Evolutionary conservation across 2,329 filamentous ascomycete species (phyloP).

Genomic region (Mycocentrospora acerina): DNA sequence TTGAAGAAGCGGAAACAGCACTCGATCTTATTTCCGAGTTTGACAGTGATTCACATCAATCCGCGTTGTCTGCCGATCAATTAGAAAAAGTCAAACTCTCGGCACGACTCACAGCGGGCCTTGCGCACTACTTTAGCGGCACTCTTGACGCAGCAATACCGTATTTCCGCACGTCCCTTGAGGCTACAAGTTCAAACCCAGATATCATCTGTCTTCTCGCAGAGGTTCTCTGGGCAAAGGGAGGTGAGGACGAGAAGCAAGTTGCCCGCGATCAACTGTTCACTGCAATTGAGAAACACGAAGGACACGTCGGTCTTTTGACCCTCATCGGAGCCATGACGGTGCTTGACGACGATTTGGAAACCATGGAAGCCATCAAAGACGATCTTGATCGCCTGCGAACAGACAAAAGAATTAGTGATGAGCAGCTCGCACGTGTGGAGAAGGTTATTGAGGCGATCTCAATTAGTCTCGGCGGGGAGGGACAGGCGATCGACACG

Average conservation of each 20-base stretch:
- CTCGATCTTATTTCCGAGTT: constrained; percentile 76
- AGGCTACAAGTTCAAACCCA: constrained; percentile 73
- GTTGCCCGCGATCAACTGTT: constrained; percentile 80
- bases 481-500: constrained; percentile 60
- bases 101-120: constrained; percentile 79
- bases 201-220: constrained; percentile 86
- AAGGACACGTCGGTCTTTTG: constrained; percentile 76
- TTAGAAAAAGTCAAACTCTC: constrained; percentile 75
- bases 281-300: constrained; percentile 70
- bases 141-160: constrained; percentile 69
- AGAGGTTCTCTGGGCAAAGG: constrained; percentile 91
- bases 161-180: constrained; percentile 78
- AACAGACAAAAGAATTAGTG: constrained; percentile 63
- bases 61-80: constrained; percentile 63
- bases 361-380: constrained; percentile 77
- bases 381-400: constrained; percentile 75
- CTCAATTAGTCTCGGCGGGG: constrained; percentile 56
- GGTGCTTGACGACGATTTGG: constrained; percentile 74
- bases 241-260: constrained; percentile 69
- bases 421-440: constrained; percentile 67
- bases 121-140: constrained; percentile 74
- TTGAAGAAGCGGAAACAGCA: constrained; percentile 78
- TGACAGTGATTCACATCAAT: constrained; percentile 44
- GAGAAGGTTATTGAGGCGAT: constrained; percentile 76
- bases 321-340: constrained; percentile 83